Percentiles rank a stretch among this genome's conserved stretches.
Conservation (phyloP, 768 basidiomycete genomes). For the Amanita exitialis region DNA sequence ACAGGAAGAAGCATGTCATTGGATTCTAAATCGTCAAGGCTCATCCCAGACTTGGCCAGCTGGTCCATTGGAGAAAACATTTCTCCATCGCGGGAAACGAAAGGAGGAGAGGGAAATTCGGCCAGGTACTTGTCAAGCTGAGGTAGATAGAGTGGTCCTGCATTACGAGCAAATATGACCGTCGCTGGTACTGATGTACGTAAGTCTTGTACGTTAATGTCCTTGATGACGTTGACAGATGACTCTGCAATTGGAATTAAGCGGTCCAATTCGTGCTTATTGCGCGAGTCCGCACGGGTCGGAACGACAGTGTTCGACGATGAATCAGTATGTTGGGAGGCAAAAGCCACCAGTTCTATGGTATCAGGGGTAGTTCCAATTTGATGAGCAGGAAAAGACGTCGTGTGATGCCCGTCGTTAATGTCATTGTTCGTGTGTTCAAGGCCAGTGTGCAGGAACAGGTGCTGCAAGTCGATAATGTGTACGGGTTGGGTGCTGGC, state of each 20-base stretch:
- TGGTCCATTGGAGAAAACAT: slow-evolving; percentile 62
- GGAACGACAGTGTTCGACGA: not conserved
- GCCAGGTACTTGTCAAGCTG: slow-evolving; percentile 51
- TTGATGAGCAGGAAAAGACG: not conserved
- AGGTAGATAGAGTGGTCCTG: slow-evolving; percentile 50
- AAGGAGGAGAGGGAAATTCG: slow-evolving; percentile 32
- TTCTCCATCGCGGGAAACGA: slow-evolving; percentile 13
- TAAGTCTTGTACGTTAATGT: not conserved
- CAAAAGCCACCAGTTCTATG: not conserved
- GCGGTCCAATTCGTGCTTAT: not conserved
- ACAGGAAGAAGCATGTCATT: slow-evolving; percentile 36
- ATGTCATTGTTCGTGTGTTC: too few species aligned
- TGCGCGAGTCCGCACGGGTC: not conserved
- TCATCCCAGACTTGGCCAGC: slow-evolving; percentile 34
- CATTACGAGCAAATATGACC: slow-evolving; percentile 46
- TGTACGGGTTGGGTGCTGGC: not conserved
- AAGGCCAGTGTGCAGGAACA: not conserved
- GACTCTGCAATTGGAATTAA: not conserved
- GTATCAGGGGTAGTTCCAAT: not conserved
- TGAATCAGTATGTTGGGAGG: not conserved
- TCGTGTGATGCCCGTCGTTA: too few species aligned
- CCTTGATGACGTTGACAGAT: not conserved
- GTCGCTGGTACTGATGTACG: slow-evolving; percentile 46
- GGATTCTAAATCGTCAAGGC: slow-evolving; percentile 50
- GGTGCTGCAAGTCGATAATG: not conserved